Conservation (phyloP, 1,139 yeast genomes). For the Pichia sp. region DNA sequence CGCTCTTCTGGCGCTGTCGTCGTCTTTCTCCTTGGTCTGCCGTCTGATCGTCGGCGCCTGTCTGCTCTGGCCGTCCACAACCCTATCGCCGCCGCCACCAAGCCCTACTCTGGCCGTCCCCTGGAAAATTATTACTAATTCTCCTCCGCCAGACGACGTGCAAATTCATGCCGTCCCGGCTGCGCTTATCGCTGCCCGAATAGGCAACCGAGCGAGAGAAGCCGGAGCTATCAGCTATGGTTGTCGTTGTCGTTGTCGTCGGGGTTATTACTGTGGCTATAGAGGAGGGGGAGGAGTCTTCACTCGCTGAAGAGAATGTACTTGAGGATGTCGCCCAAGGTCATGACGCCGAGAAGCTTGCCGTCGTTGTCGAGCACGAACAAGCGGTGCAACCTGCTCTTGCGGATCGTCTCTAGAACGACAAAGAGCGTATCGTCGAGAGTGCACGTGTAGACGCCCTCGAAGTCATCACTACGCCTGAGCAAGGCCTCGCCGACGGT, state of each 20-base stretch:
- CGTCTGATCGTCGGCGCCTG: no score
- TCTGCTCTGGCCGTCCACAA: no score
- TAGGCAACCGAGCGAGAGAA: slow-evolving; percentile 2
- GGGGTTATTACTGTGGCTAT: background rate
- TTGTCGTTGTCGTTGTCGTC: no score
- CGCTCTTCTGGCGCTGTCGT: no score
- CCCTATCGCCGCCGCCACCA: no score
- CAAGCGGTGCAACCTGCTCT: slow-evolving; percentile 85
- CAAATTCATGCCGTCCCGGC: background rate
- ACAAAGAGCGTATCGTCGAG: slow-evolving; percentile 82
- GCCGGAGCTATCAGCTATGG: no score
- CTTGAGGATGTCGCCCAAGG: slow-evolving; percentile 85
- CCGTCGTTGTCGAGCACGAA: slow-evolving; percentile 87
- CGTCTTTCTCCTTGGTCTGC: no score
- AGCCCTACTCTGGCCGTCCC: background rate
- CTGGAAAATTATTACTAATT: background rate
- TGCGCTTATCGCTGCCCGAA: slow-evolving; percentile 7
- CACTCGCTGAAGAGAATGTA: slow-evolving; percentile 52
- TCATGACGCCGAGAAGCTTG: slow-evolving; percentile 73
- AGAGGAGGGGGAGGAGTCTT: background rate
- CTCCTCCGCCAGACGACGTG: no score
- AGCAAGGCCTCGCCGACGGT: slow-evolving; percentile 95
- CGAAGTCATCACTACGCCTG: slow-evolving; percentile 94
- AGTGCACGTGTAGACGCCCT: slow-evolving; percentile 97
- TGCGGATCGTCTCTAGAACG: slow-evolving; percentile 88